Percentiles rank a stretch among this genome's conserved stretches.
phyloP scores from a whole-genome alignment of 768 basidiomycete genomes.

The Lyophyllum semitale region DNA sequence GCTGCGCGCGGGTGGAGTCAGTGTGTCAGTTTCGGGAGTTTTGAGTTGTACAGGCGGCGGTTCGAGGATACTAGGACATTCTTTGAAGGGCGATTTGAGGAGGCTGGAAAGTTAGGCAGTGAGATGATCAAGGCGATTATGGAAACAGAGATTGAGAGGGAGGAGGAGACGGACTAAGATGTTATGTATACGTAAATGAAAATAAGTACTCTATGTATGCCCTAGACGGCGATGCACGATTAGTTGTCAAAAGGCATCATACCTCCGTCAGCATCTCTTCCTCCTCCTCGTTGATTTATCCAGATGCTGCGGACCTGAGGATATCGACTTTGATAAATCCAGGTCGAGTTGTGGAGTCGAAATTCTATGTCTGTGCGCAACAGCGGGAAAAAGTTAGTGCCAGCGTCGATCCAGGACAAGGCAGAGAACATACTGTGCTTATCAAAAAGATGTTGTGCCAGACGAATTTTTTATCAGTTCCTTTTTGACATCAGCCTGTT shows the following conservation, averaged over 20 bases:
- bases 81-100: constrained; percentile 87
- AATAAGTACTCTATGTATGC: too few species aligned
- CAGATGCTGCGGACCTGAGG: too few species aligned
- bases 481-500: too few species aligned
- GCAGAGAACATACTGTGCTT: not conserved
- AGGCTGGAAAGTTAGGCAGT: constrained; percentile 77
- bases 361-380: not conserved
- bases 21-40: constrained; percentile 89
- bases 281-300: too few species aligned
- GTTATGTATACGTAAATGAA: not conserved
- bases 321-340: not conserved
- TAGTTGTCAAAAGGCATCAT: too few species aligned
- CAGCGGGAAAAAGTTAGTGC: not conserved
- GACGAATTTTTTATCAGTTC: too few species aligned
- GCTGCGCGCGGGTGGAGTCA: constrained; percentile 96
- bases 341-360: not conserved
- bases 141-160: constrained; percentile 52
- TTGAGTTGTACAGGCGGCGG: constrained; percentile 81
- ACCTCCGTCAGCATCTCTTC: too few species aligned
- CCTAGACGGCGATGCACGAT: too few species aligned
- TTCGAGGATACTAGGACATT: constrained; percentile 82
- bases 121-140: constrained; percentile 90
- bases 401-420: not conserved
- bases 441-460: not conserved
- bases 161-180: constrained; percentile 23